Percentiles rank a stretch among this genome's conserved stretches.
These are phyloP conservation scores for Phytomonas francai DNA, from an alignment of 208 protist species.

Conservation along the genomic window DNA sequence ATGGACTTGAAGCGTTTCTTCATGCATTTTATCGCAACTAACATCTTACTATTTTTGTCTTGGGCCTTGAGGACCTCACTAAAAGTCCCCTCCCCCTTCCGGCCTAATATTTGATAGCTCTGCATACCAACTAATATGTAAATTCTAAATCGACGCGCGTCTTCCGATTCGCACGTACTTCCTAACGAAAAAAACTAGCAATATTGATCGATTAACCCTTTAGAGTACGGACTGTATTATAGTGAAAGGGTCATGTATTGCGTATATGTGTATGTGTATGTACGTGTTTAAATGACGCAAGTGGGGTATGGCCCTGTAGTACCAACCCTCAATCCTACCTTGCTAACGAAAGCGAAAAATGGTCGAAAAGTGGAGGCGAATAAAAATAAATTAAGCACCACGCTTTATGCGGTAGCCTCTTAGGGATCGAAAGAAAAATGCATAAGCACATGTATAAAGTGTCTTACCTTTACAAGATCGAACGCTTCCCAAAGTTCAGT, in stretches of 20 bases:
- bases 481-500: background rate
- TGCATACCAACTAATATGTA: conserved; percentile 36
- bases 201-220: background rate
- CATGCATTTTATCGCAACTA: conserved; percentile 97
- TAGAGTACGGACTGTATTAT: background rate
- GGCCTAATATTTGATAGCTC: conserved; percentile 92
- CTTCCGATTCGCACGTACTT: background rate
- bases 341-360: background rate
- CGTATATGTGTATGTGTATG: background rate
- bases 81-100: conserved; percentile 97
- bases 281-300: background rate
- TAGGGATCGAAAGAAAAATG: too few relatives aligned
- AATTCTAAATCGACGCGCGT: background rate
- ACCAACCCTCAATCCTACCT: background rate
- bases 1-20: conserved; percentile 92
- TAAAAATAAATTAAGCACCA: background rate
- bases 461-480: too few relatives aligned
- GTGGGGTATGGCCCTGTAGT: background rate
- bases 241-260: background rate
- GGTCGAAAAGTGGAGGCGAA: background rate
- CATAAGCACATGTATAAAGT: too few relatives aligned
- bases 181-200: background rate
- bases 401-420: background rate
- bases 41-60: conserved; percentile 79
- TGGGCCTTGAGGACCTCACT: conserved; percentile 95